Base-by-base conservation (phyloP, 768 basidiomycete species). In the Rhodotorula toruloides region DNA sequence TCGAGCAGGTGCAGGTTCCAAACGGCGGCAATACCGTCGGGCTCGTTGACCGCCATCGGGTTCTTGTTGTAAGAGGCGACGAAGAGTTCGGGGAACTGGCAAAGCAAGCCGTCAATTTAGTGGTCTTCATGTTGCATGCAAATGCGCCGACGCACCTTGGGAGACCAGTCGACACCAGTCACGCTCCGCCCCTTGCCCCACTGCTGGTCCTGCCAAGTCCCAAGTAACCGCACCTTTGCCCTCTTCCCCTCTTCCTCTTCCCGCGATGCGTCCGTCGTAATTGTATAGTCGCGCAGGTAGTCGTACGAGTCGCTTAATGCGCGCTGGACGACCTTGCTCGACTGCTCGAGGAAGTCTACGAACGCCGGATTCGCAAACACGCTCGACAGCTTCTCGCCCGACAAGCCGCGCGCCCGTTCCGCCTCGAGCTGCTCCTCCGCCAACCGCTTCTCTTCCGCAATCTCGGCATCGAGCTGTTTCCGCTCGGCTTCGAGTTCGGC, bases 61-160 rank as follows among this genome's bases (percentile, higher is more conserved):
- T 97, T 97, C 81, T 96, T 97, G 81, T 98, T 99, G 76, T 99
- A 99, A 7, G 96, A 89, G 0, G 96, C 92, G 27, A 90, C 90
- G 64, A 87, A 89, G 32, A 99, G 84, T 78, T 99, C 96, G 12
- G 92, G 94, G 74, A 90, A 98, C 94, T 97, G 68, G 14, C 29
- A 4, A 29, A 10, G 7, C 25, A 13, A 29, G 57, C 63, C 55
- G 67, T 58, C 52, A n/a, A 16, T 39, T 19, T 0, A 32, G 5
- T 11, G 7, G 6, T 3, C n/a, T n/a, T n/a, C n/a, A n/a, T n/a
- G 17, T 27, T 2, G 6, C 42, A 13, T 4, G 42, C 14, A 31
- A 25, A 22, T 19, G 17, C 27, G 36, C 2, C 2, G 25, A 21
- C 79, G 58, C 68, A 90, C 94, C 82, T 97, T 97, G 4, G 90